Conservation (phyloP, 805 yeast species). For the Ogataea henricii region DNA sequence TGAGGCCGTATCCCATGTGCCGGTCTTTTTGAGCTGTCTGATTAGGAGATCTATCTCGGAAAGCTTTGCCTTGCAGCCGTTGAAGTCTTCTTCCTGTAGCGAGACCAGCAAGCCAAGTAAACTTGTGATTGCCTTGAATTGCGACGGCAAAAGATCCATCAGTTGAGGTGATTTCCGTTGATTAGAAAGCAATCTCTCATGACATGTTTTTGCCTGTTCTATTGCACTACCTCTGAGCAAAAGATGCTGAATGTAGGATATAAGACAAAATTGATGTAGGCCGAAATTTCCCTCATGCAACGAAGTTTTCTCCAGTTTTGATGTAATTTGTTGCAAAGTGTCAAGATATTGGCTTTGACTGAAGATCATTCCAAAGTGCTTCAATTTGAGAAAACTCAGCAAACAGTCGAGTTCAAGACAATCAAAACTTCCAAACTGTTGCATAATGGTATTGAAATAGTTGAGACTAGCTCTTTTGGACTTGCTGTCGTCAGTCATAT, state of each 20-base stretch:
- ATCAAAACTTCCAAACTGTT: conserved; percentile 22
- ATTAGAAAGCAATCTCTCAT: conserved; percentile 22
- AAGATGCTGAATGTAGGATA: conserved; percentile 35
- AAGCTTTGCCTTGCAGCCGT: conserved; percentile 29
- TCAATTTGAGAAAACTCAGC: conserved; percentile 36
- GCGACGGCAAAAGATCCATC: conserved; percentile 29
- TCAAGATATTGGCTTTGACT: conserved; percentile 32
- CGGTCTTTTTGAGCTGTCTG: conserved; percentile 30
- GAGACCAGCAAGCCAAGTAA: conserved; percentile 32
- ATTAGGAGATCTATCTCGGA: conserved; percentile 32
- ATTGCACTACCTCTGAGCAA: conserved; percentile 35
- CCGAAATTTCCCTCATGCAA: conserved; percentile 14
- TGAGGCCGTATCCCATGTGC: conserved; percentile 11
- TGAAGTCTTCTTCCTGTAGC: conserved; percentile 33
- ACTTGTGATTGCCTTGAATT: conserved; percentile 36
- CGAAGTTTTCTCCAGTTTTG: conserved; percentile 7
- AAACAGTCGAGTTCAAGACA: conserved; percentile 28
- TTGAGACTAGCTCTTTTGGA: conserved; percentile 30
- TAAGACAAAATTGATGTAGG: conserved; percentile 28
- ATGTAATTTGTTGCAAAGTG: conserved; percentile 14
- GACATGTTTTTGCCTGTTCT: conserved; percentile 19
- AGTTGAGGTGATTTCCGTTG: conserved; percentile 4
- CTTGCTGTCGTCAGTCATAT: conserved; percentile 22
- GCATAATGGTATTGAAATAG: conserved; percentile 34
- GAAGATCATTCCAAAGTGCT: conserved; percentile 32